phyloP scores from a whole-genome alignment of 1,139 yeast species.

The Torulaspora pretoriensis region DNA sequence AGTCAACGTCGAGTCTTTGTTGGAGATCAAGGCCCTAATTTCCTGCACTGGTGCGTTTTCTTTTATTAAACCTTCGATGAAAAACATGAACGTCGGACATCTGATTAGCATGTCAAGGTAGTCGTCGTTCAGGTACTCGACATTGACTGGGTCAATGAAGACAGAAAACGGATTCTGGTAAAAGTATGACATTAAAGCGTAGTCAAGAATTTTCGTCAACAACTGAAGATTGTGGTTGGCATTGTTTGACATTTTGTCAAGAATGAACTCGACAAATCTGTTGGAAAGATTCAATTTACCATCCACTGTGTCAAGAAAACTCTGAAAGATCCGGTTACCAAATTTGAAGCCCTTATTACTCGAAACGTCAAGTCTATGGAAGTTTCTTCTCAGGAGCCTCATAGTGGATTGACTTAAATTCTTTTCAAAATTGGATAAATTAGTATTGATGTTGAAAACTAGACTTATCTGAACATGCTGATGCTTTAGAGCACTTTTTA shows the following conservation, averaged over 20 bases:
- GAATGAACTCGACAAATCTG: conserved; percentile 30
- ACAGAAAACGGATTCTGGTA: conserved; percentile 63
- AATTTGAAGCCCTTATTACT: conserved; percentile 35
- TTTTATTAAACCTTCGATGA: conserved; percentile 37
- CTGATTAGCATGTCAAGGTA: conserved; percentile 42
- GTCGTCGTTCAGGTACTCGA: conserved; percentile 34
- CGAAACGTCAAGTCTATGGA: conserved; percentile 30
- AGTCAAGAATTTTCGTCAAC: conserved; percentile 51
- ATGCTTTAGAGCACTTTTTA: conserved; percentile 30
- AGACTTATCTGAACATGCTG: conserved; percentile 29
- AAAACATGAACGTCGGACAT: conserved; percentile 46
- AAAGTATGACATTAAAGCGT: conserved; percentile 66
- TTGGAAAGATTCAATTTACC: conserved; percentile 34
- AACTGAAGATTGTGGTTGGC: conserved; percentile 33
- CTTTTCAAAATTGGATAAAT: conserved; percentile 34
- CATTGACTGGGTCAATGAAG: conserved; percentile 39
- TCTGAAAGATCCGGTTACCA: conserved; percentile 33
- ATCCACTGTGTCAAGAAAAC: conserved; percentile 36
- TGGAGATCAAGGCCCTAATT: conserved; percentile 27
- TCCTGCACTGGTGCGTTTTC: conserved; percentile 31
- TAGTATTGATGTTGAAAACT: conserved; percentile 34
- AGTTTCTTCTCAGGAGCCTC: conserved; percentile 30
- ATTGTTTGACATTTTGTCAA: conserved; percentile 34
- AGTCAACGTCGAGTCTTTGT: conserved; percentile 26
- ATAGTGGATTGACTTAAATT: conserved; percentile 33